Conservation (phyloP, 257 asterid species). For the Fraxinus anomala region DNA sequence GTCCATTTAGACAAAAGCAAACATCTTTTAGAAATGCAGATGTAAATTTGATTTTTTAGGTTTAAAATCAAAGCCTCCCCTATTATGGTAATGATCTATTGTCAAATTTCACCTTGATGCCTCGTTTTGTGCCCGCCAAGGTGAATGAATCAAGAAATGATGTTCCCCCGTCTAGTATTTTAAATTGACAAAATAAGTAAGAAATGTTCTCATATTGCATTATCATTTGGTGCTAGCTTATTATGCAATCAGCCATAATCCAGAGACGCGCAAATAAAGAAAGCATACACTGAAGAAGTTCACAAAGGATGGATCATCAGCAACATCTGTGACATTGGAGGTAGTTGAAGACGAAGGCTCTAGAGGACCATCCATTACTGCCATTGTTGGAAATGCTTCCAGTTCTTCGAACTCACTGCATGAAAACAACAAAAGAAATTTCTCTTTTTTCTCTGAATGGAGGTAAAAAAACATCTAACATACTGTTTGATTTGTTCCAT, state of each 20-base stretch:
- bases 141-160: not conserved
- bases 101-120: not conserved
- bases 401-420: conserved; percentile 77
- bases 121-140: not conserved
- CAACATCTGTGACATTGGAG: conserved; percentile 50
- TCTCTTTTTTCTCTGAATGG: not conserved
- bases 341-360: conserved; percentile 65
- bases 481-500: not conserved
- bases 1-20: not conserved
- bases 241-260: not conserved
- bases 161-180: not conserved
- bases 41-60: not conserved
- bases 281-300: conserved; percentile 81
- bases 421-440: conserved; percentile 6
- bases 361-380: conserved; percentile 86
- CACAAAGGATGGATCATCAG: conserved; percentile 80
- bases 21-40: not conserved
- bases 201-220: not conserved
- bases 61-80: not conserved
- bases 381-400: conserved; percentile 87
- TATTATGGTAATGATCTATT: not conserved
- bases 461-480: not conserved
- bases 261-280: conserved; percentile 5
- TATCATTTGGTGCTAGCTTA: not conserved
- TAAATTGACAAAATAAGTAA: not conserved